Conservation (phyloP, 768 basidiomycete genomes). For the Russula abietina region DNA sequence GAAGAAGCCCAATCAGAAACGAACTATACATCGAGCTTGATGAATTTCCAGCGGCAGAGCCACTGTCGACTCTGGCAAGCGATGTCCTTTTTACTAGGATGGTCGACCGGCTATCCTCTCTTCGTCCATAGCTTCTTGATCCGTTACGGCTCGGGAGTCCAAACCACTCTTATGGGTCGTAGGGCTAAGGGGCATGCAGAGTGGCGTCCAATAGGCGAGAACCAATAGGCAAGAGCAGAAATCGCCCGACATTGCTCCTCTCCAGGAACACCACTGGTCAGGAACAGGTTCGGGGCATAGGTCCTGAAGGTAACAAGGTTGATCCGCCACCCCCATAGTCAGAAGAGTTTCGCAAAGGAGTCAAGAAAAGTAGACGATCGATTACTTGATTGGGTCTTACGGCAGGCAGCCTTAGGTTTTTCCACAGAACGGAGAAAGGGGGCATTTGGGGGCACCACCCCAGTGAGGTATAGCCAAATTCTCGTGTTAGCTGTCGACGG, state of each 20-base stretch:
- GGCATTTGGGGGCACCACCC: background rate
- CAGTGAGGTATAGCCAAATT: background rate
- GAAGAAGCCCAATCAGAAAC: background rate
- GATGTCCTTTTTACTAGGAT: background rate
- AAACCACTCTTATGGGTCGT: background rate
- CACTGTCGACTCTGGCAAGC: background rate
- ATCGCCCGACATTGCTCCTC: background rate
- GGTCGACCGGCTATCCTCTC: background rate
- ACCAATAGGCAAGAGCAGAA: background rate
- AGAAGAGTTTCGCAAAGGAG: background rate
- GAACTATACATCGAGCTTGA: background rate
- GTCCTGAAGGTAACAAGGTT: background rate
- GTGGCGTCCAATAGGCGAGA: background rate
- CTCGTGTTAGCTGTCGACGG: background rate
- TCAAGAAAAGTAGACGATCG: background rate
- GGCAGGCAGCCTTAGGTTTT: background rate
- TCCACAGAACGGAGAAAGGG: slow-evolving; percentile 7
- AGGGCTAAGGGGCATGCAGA: background rate
- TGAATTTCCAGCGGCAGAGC: background rate
- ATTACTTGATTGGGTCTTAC: background rate
- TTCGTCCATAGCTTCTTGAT: background rate
- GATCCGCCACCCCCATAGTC: background rate
- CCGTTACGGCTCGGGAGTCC: background rate
- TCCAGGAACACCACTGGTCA: background rate
- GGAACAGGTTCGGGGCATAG: background rate